Evolutionary conservation across 2,329 filamentous ascomycete species (phyloP).

Genomic region (Boeremia lycopersici): DNA sequence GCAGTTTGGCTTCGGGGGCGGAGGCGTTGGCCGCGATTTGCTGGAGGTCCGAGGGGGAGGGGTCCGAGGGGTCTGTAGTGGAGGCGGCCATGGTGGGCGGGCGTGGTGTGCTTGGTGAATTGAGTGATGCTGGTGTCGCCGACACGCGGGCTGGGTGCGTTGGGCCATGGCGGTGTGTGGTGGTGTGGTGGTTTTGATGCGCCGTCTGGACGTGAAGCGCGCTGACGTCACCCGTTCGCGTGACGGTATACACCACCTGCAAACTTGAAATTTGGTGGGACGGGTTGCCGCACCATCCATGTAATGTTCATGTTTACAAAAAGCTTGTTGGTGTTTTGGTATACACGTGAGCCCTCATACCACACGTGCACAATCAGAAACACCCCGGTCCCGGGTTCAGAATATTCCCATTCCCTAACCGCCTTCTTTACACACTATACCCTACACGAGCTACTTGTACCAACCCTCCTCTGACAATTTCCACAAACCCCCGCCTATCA

Average conservation of each 20-base stretch:
- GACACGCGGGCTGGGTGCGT: conserved; percentile 12
- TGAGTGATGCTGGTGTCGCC: conserved; percentile 1
- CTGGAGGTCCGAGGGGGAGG: conserved; percentile 24
- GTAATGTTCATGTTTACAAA: conserved; percentile 2
- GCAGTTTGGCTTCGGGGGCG: conserved; percentile 35
- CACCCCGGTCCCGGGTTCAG: neutral
- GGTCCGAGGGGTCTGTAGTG: conserved; percentile 4
- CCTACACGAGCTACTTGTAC: conserved; percentile 1
- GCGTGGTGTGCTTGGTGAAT: neutral
- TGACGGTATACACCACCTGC: conserved; percentile 12
- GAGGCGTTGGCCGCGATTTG: conserved; percentile 25
- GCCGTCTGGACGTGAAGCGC: neutral
- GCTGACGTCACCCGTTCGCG: conserved; percentile 30
- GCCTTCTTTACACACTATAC: conserved; percentile 1
- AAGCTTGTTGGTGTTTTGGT: too few relatives aligned
- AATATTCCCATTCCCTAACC: neutral
- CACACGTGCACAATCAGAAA: neutral
- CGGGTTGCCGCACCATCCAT: conserved; percentile 14
- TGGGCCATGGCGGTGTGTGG: conserved; percentile 6
- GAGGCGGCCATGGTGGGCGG: conserved; percentile 1
- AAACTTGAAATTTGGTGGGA: conserved; percentile 27
- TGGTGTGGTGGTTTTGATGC: conserved; percentile 8
- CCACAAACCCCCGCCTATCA: neutral
- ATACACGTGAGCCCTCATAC: too few relatives aligned
- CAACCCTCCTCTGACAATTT: neutral